Evolutionary conservation across 352 stramenopile genomes (phyloP).

Genomic region (Phytophthora foliorum): DNA sequence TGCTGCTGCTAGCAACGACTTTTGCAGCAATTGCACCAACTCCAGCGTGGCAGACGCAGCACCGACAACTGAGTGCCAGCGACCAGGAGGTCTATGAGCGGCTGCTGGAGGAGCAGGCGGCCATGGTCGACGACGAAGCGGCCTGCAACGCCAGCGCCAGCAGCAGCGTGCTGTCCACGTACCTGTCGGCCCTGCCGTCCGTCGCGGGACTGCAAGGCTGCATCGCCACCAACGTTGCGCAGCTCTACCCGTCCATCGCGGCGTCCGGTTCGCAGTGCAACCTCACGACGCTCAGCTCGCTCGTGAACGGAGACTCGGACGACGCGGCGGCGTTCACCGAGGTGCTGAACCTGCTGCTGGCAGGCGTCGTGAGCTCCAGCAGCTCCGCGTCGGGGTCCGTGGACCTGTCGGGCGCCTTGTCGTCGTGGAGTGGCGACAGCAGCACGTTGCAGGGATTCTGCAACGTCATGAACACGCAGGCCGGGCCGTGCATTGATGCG

Average conservation of each 20-base stretch:
- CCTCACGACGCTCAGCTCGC: constrained; percentile 55
- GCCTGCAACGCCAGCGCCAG: constrained; percentile 52
- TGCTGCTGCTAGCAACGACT: constrained; percentile 19
- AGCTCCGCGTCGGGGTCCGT: constrained; percentile 16
- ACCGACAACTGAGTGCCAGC: constrained; percentile 25
- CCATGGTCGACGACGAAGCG: constrained; percentile 38
- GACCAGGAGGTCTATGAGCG: constrained; percentile 34
- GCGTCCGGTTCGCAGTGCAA: constrained; percentile 49
- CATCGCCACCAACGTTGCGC: constrained; percentile 58
- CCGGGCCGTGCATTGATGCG: constrained; percentile 53
- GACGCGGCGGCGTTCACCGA: constrained; percentile 53
- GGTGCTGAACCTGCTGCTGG: constrained; percentile 49
- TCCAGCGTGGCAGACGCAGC: constrained; percentile 2
- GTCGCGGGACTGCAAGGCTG: constrained; percentile 58
- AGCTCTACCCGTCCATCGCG: constrained; percentile 49
- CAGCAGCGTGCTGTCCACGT: constrained; percentile 54
- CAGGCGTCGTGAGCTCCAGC: constrained; percentile 41
- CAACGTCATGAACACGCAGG: constrained; percentile 61
- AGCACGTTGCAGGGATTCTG: constrained; percentile 61
- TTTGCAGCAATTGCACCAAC: constrained; percentile 10
- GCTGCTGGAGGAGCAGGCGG: constrained; percentile 28
- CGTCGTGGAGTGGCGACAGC: constrained; percentile 50
- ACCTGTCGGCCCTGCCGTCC: constrained; percentile 54
- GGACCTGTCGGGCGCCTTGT: constrained; percentile 40
- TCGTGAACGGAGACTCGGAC: constrained; percentile 40